A percentile compares a stretch with the other conserved stretches of the same genome.
phyloP scores from a whole-genome alignment of 169 alveolate species.

The Plasmodium falciparum region DNA sequence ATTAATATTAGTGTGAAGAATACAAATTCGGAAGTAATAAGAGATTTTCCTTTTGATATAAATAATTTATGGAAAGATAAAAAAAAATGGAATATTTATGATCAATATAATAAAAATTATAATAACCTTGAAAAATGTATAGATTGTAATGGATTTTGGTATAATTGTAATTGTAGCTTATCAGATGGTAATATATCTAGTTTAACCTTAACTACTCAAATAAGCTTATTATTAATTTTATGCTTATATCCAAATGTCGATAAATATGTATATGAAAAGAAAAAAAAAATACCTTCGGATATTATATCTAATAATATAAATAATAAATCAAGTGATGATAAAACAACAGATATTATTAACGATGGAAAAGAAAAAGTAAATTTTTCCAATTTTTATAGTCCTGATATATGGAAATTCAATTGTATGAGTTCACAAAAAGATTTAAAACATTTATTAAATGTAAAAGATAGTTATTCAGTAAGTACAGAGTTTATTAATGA shows the following conservation, averaged over 20 bases:
- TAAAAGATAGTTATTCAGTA: slow-evolving; percentile 42
- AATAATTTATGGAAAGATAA: not conserved
- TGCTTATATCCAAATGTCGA: slow-evolving; percentile 74
- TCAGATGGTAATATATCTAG: slow-evolving; percentile 25
- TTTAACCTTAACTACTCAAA: slow-evolving; percentile 53
- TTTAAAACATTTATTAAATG: slow-evolving; percentile 25
- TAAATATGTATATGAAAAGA: slow-evolving; percentile 68
- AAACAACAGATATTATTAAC: slow-evolving; percentile 18
- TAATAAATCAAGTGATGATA: not conserved
- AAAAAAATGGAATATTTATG: slow-evolving; percentile 17
- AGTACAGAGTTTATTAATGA: slow-evolving; percentile 36
- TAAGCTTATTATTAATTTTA: slow-evolving; percentile 54
- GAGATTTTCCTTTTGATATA: not conserved
- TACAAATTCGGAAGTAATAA: no score
- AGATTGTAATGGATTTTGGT: slow-evolving; percentile 73
- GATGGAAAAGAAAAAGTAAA: slow-evolving; percentile 39
- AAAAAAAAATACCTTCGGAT: slow-evolving; percentile 13
- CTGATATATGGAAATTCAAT: slow-evolving; percentile 65
- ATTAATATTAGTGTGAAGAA: not conserved
- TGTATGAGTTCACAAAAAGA: slow-evolving; percentile 73
- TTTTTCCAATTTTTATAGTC: slow-evolving; percentile 32
- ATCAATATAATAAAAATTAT: slow-evolving; percentile 8
- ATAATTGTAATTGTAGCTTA: slow-evolving; percentile 62
- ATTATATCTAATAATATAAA: not conserved
- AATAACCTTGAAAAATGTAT: slow-evolving; percentile 14